Evolutionary conservation across 495 filamentous ascomycete genomes (phyloP), one percentile per base, ranked within the genome.

Genomic region (Aspergillus kassunensis): DNA sequence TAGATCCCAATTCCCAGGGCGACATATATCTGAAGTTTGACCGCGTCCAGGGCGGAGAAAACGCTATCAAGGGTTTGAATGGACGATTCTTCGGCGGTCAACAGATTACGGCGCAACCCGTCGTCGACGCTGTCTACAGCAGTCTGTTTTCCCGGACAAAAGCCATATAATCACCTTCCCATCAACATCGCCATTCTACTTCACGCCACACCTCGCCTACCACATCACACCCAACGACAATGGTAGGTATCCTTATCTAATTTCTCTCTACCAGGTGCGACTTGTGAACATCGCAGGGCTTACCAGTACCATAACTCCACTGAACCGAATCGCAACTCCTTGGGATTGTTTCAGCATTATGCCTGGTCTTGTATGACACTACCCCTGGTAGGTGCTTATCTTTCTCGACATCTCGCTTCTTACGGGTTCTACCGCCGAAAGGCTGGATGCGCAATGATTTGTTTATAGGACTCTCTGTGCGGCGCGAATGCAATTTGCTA

Each of bases 11-110:
- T 69, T 90, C 88, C 46, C 81, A 88, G 66, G 95, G 95, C 72
- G 95, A 97, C 63, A 92, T 99, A 62, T 99, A 96, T 70, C 82
- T 97, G 64, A 97, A 97, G 70, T 99, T 97, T 67, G 89, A 96
- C 73, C 86, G 89, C 54, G 89, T 97, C 50, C 81, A 89, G 60
- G 93, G 91, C 49, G 95, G 92, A 61, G 88, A 96, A 66, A 97
- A 97, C 58, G 93, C 95, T 51, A 91, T 96, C 76, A 93, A 95
- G 67, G 95, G 95, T 54, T 79, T 99, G 47, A 99, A 97, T 67
- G 95, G 95, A 39, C 85, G 95, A 57, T 95, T 90, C 74, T 99
- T 97, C 65, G 91, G 88, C 51, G 90, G 89, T 49, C 80, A 80
- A 51, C 87, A 88, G 72, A 95, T 97, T 69, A 89, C 82, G 62